These are phyloP conservation scores for Cladophialophora yegresii DNA, from an alignment of 2,329 filamentous ascomycete species.

Conservation along the genomic window DNA sequence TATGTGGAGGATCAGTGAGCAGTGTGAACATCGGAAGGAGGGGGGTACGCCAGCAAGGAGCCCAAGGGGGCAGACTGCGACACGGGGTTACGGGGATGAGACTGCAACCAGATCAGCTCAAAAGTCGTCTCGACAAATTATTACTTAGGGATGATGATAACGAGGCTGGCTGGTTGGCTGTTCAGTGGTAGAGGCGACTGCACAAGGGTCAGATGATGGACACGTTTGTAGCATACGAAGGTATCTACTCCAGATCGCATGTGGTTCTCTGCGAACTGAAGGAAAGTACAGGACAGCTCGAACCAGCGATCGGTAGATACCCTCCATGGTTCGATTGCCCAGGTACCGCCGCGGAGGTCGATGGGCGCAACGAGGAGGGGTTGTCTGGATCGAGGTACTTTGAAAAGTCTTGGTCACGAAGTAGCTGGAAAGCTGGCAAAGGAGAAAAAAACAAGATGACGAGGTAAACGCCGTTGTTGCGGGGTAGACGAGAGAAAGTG, in stretches of 20 bases:
- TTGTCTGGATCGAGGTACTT: conserved; percentile 11
- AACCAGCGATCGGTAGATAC: conserved; percentile 2
- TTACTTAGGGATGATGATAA: conserved; percentile 5
- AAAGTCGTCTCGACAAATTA: neutral
- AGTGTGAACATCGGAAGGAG: conserved; percentile 6
- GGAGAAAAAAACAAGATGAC: conserved; percentile 3
- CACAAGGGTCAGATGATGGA: conserved; percentile 20
- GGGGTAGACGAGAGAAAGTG: conserved; percentile 14
- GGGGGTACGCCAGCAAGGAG: neutral
- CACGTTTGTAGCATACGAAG: neutral
- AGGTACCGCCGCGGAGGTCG: conserved; percentile 5
- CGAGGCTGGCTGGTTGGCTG: conserved; percentile 18
- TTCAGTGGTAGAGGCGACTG: neutral
- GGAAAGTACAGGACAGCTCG: conserved; percentile 12
- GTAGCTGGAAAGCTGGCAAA: conserved; percentile 5
- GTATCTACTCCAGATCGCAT: conserved; percentile 11
- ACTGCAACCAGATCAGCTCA: conserved; percentile 11
- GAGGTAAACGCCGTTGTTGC: conserved; percentile 10
- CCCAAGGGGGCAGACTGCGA: neutral
- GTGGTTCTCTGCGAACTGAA: conserved; percentile 3
- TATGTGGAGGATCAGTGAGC: conserved; percentile 13
- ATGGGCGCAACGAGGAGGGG: conserved; percentile 5
- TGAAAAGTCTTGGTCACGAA: conserved; percentile 5
- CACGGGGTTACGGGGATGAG: conserved; percentile 6
- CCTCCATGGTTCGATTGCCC: conserved; percentile 5